A percentile compares a stretch with the other conserved stretches of the same genome.
Evolutionary conservation across 2,329 filamentous ascomycete species (phyloP).

Genomic region (Mycosphaerella sp.): DNA sequence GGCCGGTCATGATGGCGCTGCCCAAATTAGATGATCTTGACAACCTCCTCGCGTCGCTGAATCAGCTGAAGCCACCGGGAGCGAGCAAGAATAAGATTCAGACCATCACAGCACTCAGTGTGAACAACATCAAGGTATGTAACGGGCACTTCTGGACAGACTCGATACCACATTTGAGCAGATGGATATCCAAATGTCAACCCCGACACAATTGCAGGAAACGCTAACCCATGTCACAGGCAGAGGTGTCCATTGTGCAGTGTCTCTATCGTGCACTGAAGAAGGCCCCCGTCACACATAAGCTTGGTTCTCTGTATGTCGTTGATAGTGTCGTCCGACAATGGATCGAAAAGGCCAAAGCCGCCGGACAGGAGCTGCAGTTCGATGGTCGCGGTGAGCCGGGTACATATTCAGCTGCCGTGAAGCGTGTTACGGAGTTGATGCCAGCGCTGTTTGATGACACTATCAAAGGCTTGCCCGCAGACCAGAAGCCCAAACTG

Average conservation of each 20-base stretch:
- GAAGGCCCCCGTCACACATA: constrained; percentile 88
- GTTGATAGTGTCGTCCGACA: constrained; percentile 99
- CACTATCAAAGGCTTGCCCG: constrained; percentile 78
- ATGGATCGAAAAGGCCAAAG: constrained; percentile 94
- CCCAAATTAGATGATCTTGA: constrained; percentile 88
- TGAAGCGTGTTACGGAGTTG: constrained; percentile 93
- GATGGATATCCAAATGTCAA: background rate
- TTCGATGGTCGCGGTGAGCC: constrained; percentile 65
- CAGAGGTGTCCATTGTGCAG: constrained; percentile 88
- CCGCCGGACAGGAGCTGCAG: constrained; percentile 67
- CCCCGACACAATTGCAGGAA: background rate
- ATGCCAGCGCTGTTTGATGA: constrained; percentile 93
- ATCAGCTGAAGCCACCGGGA: constrained; percentile 82
- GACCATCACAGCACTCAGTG: constrained; percentile 78
- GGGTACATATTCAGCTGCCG: constrained; percentile 89
- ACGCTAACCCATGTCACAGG: constrained; percentile 49
- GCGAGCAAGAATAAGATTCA: constrained; percentile 90
- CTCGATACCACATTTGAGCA: background rate
- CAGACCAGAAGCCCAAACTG: constrained; percentile 98
- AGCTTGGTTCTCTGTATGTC: constrained; percentile 98
- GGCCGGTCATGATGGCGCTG: constrained; percentile 33
- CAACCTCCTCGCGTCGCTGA: constrained; percentile 83
- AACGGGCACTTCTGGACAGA: background rate
- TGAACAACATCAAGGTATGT: constrained; percentile 80
- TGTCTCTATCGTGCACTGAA: constrained; percentile 98